phyloP scores from a whole-genome alignment of 306 rosid species.

The Prunus kanzakura region DNA sequence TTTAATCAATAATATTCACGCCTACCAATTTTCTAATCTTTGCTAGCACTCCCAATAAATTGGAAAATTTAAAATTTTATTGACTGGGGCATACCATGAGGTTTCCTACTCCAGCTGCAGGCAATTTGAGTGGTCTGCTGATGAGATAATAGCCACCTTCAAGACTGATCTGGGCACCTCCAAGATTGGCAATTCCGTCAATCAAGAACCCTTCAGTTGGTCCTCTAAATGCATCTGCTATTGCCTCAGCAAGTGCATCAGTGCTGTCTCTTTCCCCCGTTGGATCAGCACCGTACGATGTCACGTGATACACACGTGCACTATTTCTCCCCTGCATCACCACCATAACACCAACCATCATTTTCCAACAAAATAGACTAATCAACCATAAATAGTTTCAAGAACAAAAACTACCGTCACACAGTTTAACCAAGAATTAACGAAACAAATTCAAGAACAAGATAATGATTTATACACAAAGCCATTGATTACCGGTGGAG shows the following conservation, averaged over 20 bases:
- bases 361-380: neutral
- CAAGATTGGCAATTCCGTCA: slow-evolving; percentile 61
- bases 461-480: neutral
- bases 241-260: slow-evolving; percentile 54
- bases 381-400: neutral
- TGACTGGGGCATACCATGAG: slow-evolving; percentile 51
- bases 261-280: slow-evolving; percentile 76
- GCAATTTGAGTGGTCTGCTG: slow-evolving; percentile 52
- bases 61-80: neutral
- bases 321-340: slow-evolving; percentile 44
- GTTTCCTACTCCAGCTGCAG: slow-evolving; percentile 63
- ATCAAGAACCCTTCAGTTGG: slow-evolving; percentile 46
- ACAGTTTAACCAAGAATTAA: neutral
- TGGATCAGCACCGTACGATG: slow-evolving; percentile 84
- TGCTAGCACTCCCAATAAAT: too few relatives aligned
- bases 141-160: slow-evolving; percentile 78
- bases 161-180: slow-evolving; percentile 67
- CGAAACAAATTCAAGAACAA: neutral
- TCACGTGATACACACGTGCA: slow-evolving; percentile 51
- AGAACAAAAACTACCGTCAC: neutral
- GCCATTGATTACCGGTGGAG: slow-evolving; percentile 26
- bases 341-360: neutral
- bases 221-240: slow-evolving; percentile 52
- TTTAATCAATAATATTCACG: neutral
- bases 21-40: too few relatives aligned